Conservation (phyloP, 2,329 filamentous ascomycete genomes). For the Verticillium longisporum region DNA sequence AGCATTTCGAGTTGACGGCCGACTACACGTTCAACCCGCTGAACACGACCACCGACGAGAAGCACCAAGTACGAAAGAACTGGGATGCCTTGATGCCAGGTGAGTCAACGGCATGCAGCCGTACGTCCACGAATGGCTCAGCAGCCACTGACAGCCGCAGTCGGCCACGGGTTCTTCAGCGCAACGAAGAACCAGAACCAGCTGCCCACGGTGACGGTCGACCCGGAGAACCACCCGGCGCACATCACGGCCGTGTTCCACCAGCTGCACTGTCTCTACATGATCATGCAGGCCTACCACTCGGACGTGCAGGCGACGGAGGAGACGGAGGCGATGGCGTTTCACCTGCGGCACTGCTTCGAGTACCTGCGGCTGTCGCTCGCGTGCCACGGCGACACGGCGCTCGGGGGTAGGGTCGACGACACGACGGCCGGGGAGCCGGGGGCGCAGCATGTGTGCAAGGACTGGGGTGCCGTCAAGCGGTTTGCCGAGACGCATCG, state of each 20-base stretch:
- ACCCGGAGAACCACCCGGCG: neutral
- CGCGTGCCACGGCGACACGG: conserved; percentile 23
- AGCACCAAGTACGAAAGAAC: neutral
- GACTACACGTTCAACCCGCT: neutral
- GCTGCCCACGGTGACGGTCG: neutral
- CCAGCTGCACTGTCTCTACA: conserved; percentile 33
- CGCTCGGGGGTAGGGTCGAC: conserved; percentile 21
- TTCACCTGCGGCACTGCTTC: conserved; percentile 32
- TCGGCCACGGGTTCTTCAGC: neutral
- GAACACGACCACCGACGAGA: neutral
- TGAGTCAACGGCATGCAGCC: neutral
- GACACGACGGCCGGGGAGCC: neutral
- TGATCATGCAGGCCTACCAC: conserved; percentile 27
- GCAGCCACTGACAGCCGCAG: neutral
- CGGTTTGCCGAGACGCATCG: neutral
- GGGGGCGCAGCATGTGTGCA: conserved; percentile 35
- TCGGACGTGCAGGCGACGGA: neutral
- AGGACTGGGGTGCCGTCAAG: conserved; percentile 20
- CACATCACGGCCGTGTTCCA: conserved; percentile 14
- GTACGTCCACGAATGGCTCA: no score
- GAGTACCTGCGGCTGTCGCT: conserved; percentile 26
- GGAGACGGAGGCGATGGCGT: conserved; percentile 17
- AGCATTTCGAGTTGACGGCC: neutral
- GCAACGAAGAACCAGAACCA: neutral
- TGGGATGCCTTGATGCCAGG: neutral